These are phyloP conservation scores for Saxophila tyrrhenica DNA, from an alignment of 495 filamentous ascomycete genomes.

Conservation along the genomic window DNA sequence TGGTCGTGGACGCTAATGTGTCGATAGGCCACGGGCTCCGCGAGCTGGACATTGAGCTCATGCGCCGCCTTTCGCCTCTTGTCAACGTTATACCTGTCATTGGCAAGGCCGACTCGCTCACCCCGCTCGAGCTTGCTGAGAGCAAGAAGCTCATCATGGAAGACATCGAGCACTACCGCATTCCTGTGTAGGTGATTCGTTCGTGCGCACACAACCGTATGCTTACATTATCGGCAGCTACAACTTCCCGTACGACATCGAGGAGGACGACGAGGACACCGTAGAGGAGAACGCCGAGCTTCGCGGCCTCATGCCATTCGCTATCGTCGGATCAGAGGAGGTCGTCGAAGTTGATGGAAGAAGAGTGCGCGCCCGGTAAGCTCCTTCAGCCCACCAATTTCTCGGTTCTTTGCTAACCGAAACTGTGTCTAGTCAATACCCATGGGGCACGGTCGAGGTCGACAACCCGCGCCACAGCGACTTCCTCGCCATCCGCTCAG, in stretches of 20 bases:
- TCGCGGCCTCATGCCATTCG: constrained; percentile 94
- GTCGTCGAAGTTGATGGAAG: constrained; percentile 85
- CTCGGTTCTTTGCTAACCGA: background rate
- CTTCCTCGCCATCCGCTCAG: constrained; percentile 93
- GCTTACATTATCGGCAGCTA: constrained; percentile 35
- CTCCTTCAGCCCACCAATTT: background rate
- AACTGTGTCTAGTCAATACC: constrained; percentile 79
- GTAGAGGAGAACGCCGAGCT: constrained; percentile 98
- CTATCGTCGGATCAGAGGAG: constrained; percentile 95
- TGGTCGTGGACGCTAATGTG: too few relatives aligned
- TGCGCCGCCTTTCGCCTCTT: constrained; percentile 96
- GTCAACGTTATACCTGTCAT: constrained; percentile 99
- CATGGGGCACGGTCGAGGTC: constrained; percentile 97
- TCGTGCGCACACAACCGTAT: background rate
- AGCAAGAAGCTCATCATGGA: constrained; percentile 99
- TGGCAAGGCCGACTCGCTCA: constrained; percentile 94
- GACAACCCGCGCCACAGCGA: constrained; percentile 98
- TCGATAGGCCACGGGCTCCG: constrained; percentile 65
- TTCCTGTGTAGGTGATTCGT: constrained; percentile 50
- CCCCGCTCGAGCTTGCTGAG: constrained; percentile 90
- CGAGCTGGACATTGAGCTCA: constrained; percentile 96
- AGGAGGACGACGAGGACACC: constrained; percentile 98
- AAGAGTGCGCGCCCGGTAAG: constrained; percentile 32
- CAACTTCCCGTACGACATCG: constrained; percentile 99
- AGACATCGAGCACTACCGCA: constrained; percentile 99